phyloP scores from a whole-genome alignment of 768 basidiomycete species.

The Gloeophyllum trabeum region DNA sequence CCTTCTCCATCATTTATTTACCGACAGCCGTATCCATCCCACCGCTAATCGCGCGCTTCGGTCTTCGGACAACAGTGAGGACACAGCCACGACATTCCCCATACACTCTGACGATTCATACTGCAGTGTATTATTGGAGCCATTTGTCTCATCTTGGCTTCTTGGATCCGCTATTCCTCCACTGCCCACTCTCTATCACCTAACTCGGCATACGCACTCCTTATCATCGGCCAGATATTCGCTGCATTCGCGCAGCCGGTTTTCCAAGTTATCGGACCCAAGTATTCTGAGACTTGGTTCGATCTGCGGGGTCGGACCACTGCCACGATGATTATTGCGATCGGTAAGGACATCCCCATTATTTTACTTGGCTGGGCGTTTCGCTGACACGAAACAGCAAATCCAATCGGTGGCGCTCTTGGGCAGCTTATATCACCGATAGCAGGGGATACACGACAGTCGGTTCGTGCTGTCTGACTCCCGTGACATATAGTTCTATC shows the following conservation, averaged over 20 bases:
- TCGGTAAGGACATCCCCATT: conserved; percentile 25
- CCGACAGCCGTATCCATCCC: conserved; percentile 54
- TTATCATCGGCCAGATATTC: conserved; percentile 68
- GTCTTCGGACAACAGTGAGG: conserved; percentile 53
- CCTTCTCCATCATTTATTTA: conserved; percentile 49
- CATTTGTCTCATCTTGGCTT: conserved; percentile 40
- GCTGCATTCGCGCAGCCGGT: conserved; percentile 56
- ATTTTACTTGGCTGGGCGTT: not conserved
- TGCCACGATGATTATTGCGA: conserved; percentile 51
- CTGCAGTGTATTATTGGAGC: conserved; percentile 55
- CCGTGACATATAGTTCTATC: not conserved
- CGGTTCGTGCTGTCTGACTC: conserved; percentile 24
- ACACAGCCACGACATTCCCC: not conserved
- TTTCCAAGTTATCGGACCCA: conserved; percentile 70
- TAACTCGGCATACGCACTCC: conserved; percentile 45
- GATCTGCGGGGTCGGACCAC: conserved; percentile 66
- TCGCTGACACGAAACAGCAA: conserved; percentile 5
- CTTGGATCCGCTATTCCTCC: conserved; percentile 73
- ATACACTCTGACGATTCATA: not conserved
- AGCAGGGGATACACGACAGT: conserved; percentile 38
- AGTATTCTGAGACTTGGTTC: conserved; percentile 81
- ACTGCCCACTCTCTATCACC: conserved; percentile 43
- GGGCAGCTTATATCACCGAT: conserved; percentile 35
- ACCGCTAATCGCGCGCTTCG: conserved; percentile 41
- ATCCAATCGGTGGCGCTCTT: conserved; percentile 10